Evolutionary conservation across 2,329 filamentous ascomycete genomes (phyloP), one percentile per base, ranked within the genome.

Genomic region (Rutstroemia sp.): DNA sequence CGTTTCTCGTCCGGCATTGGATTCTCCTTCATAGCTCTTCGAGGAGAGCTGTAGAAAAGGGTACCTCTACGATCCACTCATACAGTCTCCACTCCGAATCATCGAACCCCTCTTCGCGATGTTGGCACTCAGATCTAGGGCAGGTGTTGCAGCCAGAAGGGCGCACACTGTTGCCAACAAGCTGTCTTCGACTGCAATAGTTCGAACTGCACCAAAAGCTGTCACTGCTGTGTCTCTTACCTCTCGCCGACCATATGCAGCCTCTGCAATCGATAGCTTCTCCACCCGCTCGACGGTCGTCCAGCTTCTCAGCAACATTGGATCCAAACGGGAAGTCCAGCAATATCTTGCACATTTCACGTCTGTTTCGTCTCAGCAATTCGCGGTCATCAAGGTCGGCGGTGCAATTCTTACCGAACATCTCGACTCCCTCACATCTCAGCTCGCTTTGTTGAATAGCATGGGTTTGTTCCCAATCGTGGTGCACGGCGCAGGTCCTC

Each of bases 261-360:
- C 68, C 37, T 53, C 67, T 34, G 51, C 67, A 27, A 63, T 63
- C 10, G 63, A 66, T 41, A 68, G 62, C 57, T 62, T 68, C 39
- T 67, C 67, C 57, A 90, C 88, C 46, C 82, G 88, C 58, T 86
- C 86, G 48, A 92, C 90, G 55, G 90, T 95, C 61, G 87, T 95
- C 68, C 89, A 92, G 75, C 82, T 96, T 58, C 80, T 97, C 65
- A 95, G 90, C 76, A 96, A 92, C 75, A 95, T 97, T 71, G 92
- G 91, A 60, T 96, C 91, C 61, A 95, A 95, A 81, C 81, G 92
- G 60, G 92, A 99, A 76, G 90, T 95, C 61, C 89, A 96, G 77
- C 92, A 97, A 74, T 97, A 97, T 73, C 85, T 97, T 58, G 94
- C 92, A 64, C 91, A 97, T 72, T 99, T 99, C 79, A 94, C 88